phyloP scores from a whole-genome alignment of 1,139 yeast species.

The Debaryomyces robertsiae region DNA sequence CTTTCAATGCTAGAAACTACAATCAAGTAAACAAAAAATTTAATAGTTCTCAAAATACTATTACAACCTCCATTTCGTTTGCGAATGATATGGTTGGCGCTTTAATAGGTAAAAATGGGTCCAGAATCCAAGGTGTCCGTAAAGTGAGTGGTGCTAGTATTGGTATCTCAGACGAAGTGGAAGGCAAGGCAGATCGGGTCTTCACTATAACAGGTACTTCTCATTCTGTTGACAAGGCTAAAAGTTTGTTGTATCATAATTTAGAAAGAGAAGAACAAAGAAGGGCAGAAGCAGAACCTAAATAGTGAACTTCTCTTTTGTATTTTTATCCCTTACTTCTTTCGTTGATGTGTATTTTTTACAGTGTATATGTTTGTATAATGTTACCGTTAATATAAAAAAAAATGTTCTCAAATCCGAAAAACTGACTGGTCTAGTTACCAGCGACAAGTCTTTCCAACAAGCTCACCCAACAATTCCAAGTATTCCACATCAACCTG shows the following conservation, averaged over 20 bases:
- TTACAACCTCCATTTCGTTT: constrained; percentile 50
- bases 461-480: constrained; percentile 56
- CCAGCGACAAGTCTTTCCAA: constrained; percentile 54
- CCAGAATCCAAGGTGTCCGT: constrained; percentile 85
- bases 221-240: constrained; percentile 68
- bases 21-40: constrained; percentile 11
- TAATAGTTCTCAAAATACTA: constrained; percentile 12
- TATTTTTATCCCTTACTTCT: constrained; percentile 5
- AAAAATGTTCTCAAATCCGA: too few relatives aligned
- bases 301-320: constrained; percentile 8
- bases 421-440: background rate
- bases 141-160: constrained; percentile 80
- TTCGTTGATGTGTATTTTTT: constrained; percentile 8
- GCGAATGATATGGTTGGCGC: constrained; percentile 91
- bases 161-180: constrained; percentile 73
- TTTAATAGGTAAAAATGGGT: constrained; percentile 83
- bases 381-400: constrained; percentile 3
- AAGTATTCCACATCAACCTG: constrained; percentile 59
- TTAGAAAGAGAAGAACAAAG: constrained; percentile 78
- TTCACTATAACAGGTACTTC: constrained; percentile 75
- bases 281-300: constrained; percentile 41
- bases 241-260: constrained; percentile 68
- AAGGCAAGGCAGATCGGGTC: constrained; percentile 63
- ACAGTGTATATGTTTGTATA: constrained; percentile 8
- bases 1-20: constrained; percentile 18